Evolutionary conservation across 2,329 filamentous ascomycete genomes (phyloP).

Genomic region (Claviceps monticola): DNA sequence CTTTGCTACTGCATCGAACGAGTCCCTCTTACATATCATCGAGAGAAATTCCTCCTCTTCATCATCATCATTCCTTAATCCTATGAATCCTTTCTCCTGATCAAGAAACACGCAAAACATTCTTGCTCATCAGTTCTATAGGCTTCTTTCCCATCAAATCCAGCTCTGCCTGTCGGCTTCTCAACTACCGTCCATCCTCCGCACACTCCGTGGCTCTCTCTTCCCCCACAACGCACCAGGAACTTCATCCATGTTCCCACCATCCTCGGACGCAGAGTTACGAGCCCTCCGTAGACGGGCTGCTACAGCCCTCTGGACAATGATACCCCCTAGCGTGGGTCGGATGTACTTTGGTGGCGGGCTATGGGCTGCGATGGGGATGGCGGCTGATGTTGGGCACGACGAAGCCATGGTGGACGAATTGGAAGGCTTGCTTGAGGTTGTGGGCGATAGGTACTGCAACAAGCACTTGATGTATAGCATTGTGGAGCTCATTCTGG

Average conservation of each 20-base stretch:
- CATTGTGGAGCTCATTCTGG: constrained; percentile 68
- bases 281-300: constrained; percentile 51
- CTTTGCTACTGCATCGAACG: constrained; percentile 1
- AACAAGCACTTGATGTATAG: constrained; percentile 86
- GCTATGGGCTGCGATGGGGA: constrained; percentile 14
- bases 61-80: constrained; percentile 2
- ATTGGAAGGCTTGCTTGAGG: constrained; percentile 53
- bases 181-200: constrained; percentile 52
- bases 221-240: constrained; percentile 77
- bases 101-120: background rate
- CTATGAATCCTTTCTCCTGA: constrained; percentile 6
- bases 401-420: constrained; percentile 34
- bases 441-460: constrained; percentile 71
- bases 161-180: constrained; percentile 46
- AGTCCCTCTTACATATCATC: constrained; percentile 4
- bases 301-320: constrained; percentile 42
- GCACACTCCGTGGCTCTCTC: constrained; percentile 59
- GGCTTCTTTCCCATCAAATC: constrained; percentile 44
- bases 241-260: constrained; percentile 45
- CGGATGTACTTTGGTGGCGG: constrained; percentile 36
- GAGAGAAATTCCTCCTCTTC: background rate
- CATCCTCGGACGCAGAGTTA: constrained; percentile 44
- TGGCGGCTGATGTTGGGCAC: constrained; percentile 15
- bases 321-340: constrained; percentile 33
- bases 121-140: constrained; percentile 21